Evolutionary conservation across 257 asterid species (phyloP), one percentile per base, ranked within the genome.

Genomic region (Marsdenia floribunda): DNA sequence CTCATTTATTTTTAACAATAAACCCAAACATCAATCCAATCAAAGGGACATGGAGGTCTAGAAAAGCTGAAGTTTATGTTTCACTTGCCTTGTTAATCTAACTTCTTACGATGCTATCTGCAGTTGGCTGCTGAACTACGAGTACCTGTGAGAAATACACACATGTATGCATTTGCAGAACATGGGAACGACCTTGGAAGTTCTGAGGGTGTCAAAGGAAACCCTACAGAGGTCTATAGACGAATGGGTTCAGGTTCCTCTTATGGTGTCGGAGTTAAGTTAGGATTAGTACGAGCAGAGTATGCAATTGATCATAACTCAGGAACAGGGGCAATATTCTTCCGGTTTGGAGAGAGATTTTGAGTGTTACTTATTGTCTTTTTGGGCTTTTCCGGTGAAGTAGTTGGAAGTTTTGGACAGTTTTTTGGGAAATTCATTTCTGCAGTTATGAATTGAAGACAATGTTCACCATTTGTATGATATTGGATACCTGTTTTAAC

Each of bases 301-400:
- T 95, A 95, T 71, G 98, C 98, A 2, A 90, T 92, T 50, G 99
- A 95, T 80, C 89, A 86, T 78, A 92, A 95, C 84, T 88, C 99
- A 52, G 96, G 98, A 58, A 88, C 96, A 4, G 99, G 99, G 19
- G 88, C 97, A 1, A 2, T 92, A 73, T 95, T 95, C 87, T 92
- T 95, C 88, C 83, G 97, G 64, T 92, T 92, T 79, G 99, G 99
- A 55, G 99, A 95, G 86, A 91, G 99, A 81, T 95, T 95, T 83
- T 94, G 80, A 87, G 64, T 33, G 63, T n/a, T 42, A 40, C 60
- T 35, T 24, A 19, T 38, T 35, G 76, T 24, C 58, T 44, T 60
- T 49, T 24, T 21, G 60, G 71, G 81, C 76, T 63, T 26, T 58
- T 21, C 47, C 55, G 81, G 83, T 29, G 33, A 77, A 37, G 78